Percentiles rank a stretch among this genome's conserved stretches.
phyloP scores from a whole-genome alignment of 768 basidiomycete species.

The Tricholoma bakamatsutake region DNA sequence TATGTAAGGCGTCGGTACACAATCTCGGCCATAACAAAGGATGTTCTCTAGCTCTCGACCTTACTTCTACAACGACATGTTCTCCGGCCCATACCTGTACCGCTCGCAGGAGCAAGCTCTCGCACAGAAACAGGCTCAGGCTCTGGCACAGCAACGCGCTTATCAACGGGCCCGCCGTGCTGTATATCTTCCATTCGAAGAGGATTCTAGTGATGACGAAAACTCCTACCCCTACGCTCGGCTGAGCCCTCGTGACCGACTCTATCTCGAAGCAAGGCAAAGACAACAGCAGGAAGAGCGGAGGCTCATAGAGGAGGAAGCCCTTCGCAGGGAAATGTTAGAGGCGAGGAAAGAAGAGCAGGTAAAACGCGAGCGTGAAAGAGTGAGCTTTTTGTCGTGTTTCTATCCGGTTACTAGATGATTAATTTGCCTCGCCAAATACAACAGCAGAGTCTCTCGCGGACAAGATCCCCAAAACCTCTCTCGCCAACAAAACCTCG shows the following conservation, averaged over 20 bases:
- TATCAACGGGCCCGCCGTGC: slow-evolving; percentile 30
- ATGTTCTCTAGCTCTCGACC: no score
- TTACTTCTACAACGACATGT: background rate
- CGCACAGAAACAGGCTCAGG: slow-evolving; percentile 6
- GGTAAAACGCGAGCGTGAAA: slow-evolving; percentile 6
- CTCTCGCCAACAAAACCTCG: background rate
- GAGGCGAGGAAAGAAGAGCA: slow-evolving; percentile 12
- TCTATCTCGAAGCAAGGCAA: slow-evolving; percentile 26
- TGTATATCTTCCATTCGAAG: slow-evolving; percentile 34
- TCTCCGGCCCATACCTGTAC: slow-evolving; percentile 17
- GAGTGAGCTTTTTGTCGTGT: background rate
- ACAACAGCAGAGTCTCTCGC: slow-evolving; percentile 8
- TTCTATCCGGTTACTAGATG: background rate
- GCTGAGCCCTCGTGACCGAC: slow-evolving; percentile 24
- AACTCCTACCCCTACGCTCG: slow-evolving; percentile 20
- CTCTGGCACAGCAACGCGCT: slow-evolving; percentile 24
- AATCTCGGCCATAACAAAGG: no score
- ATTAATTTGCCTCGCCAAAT: slow-evolving; percentile 4
- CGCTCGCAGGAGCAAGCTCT: slow-evolving; percentile 13
- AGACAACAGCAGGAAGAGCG: slow-evolving; percentile 23
- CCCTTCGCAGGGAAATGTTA: slow-evolving; percentile 3
- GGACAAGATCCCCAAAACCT: background rate
- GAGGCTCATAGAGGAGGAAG: slow-evolving; percentile 17
- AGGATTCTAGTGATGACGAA: slow-evolving; percentile 26
- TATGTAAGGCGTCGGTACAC: no score